phyloP scores from a whole-genome alignment of 2,329 filamentous ascomycete species.

The Tolypocladium ovalisporum region DNA sequence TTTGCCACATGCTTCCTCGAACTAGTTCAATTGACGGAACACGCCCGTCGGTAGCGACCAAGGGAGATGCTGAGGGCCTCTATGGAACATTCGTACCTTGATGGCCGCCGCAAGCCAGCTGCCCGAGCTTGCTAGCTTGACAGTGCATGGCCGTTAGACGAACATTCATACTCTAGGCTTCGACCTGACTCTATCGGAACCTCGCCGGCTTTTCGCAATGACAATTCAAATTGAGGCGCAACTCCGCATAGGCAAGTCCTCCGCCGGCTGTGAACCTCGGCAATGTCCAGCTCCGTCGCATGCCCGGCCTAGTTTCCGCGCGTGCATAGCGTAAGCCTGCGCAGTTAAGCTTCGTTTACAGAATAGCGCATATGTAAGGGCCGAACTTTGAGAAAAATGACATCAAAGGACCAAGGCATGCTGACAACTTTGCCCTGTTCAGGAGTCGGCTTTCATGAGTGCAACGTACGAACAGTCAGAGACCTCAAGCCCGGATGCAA shows the following conservation, averaged over 20 bases:
- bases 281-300: neutral
- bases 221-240: neutral
- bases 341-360: neutral
- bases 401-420: neutral
- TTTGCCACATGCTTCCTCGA: neutral
- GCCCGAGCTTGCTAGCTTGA: neutral
- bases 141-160: neutral
- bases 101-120: neutral
- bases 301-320: neutral
- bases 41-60: neutral
- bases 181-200: neutral
- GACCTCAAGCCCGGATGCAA: neutral
- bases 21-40: neutral
- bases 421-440: neutral
- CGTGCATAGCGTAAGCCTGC: neutral
- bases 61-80: neutral
- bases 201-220: neutral
- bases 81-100: neutral
- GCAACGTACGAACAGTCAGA: neutral
- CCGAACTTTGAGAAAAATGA: neutral
- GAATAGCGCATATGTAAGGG: neutral
- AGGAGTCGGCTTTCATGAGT: neutral
- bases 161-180: neutral
- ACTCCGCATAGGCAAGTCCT: neutral
- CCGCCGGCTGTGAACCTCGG: neutral